phyloP scores from a whole-genome alignment of 1,139 yeast genomes.

The Zygoascus sp. region DNA sequence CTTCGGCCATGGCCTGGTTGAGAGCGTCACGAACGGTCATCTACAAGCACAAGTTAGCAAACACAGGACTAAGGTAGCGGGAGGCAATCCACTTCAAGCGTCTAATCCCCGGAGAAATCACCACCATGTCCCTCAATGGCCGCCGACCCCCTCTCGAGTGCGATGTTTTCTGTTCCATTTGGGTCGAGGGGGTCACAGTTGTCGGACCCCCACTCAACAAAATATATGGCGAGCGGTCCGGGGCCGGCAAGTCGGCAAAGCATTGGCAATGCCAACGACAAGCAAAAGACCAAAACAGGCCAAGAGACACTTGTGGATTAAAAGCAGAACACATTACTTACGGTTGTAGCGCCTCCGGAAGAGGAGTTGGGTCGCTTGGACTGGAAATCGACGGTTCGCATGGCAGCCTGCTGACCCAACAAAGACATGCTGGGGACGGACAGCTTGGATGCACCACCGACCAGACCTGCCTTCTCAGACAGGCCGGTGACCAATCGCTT shows the following conservation, averaged over 20 bases:
- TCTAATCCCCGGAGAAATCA: too few relatives aligned
- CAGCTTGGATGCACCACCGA: slow-evolving; percentile 1
- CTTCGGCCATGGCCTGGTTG: slow-evolving; percentile 94
- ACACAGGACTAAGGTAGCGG: too few relatives aligned
- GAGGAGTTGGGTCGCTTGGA: slow-evolving; percentile 28
- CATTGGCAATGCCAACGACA: not conserved
- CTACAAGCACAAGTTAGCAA: slow-evolving; percentile 16
- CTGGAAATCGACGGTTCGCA: slow-evolving; percentile 27
- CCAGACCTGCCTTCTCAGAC: slow-evolving; percentile 3
- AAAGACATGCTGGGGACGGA: slow-evolving; percentile 7
- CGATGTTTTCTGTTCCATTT: too few relatives aligned
- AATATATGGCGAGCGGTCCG: not conserved
- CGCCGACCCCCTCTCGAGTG: too few relatives aligned
- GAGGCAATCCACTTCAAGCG: too few relatives aligned
- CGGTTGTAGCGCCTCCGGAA: slow-evolving; percentile 32
- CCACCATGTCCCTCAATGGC: too few relatives aligned
- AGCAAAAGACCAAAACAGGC: not conserved
- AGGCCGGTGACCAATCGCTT: slow-evolving; percentile 8
- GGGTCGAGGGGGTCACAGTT: too few relatives aligned
- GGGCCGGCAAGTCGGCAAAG: not conserved
- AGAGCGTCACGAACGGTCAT: slow-evolving; percentile 96
- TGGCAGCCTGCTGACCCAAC: slow-evolving; percentile 28
- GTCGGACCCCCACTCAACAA: slow-evolving; percentile 8
- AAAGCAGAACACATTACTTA: slow-evolving; percentile 19
- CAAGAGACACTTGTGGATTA: not conserved